Percentiles rank a stretch among this genome's conserved stretches.
These are phyloP conservation scores for Fusarium poae DNA, from an alignment of 2,329 filamentous ascomycete genomes.

Conservation along the genomic window DNA sequence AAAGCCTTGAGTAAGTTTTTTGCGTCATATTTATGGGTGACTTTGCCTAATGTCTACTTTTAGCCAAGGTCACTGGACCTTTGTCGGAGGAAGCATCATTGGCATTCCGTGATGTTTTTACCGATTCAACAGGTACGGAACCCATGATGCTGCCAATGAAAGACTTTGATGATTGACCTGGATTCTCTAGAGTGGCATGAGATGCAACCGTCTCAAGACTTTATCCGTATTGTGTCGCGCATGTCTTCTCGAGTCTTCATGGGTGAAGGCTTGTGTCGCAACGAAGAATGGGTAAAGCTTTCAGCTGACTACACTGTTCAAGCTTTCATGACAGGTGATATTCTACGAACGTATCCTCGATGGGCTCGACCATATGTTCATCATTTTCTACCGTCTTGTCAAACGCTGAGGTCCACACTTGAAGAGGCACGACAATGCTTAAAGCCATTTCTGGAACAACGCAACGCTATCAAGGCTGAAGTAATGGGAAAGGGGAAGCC, in stretches of 20 bases:
- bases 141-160: neutral
- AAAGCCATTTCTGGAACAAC: no score
- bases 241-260: constrained; percentile 56
- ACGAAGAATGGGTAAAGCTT: no score
- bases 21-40: neutral
- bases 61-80: constrained; percentile 2
- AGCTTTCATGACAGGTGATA: no score
- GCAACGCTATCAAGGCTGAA: constrained; percentile 16
- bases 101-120: neutral
- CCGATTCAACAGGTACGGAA: neutral
- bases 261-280: constrained; percentile 54
- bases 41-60: rapidly evolving
- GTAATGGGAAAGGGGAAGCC: constrained; percentile 60
- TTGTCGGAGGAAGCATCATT: neutral
- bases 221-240: constrained; percentile 3
- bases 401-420: no score
- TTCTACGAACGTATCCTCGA: no score
- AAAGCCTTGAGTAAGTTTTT: neutral
- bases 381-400: no score
- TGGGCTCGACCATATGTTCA: no score
- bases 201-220: neutral
- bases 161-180: neutral
- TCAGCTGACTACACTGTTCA: no score
- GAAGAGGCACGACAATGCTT: no score
- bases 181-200: constrained; percentile 7